Conservation (phyloP, 2,329 filamentous ascomycete species). For the Endocalyx cinctus region DNA sequence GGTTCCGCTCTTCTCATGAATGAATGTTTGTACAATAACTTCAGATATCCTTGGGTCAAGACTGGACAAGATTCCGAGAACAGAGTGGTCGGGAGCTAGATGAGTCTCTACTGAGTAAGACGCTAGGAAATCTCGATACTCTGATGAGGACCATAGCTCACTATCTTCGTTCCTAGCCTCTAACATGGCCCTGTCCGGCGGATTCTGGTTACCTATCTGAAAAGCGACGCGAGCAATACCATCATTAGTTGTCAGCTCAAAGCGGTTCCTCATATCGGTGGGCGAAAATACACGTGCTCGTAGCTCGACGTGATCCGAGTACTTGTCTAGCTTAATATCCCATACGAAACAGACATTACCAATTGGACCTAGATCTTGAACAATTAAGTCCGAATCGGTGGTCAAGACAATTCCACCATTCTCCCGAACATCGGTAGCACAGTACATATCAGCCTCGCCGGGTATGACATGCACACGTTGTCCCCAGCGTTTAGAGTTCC, state of each 20-base stretch:
- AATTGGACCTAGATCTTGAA: conserved; percentile 61
- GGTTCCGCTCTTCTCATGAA: conserved; percentile 25
- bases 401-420: conserved; percentile 61
- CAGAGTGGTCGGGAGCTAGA: conserved; percentile 19
- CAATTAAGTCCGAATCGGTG: conserved; percentile 80
- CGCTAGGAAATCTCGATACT: conserved; percentile 20
- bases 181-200: conserved; percentile 14
- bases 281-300: conserved; percentile 32
- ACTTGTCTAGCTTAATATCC: conserved; percentile 44
- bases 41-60: conserved; percentile 33
- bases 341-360: conserved; percentile 65
- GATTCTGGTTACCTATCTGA: conserved; percentile 17
- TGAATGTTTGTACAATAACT: conserved; percentile 31
- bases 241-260: conserved; percentile 22
- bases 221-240: conserved; percentile 25
- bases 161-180: conserved; percentile 18
- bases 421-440: conserved; percentile 59
- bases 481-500: conserved; percentile 36
- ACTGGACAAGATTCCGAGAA: conserved; percentile 16
- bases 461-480: conserved; percentile 57
- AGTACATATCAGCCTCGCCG: conserved; percentile 81
- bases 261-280: conserved; percentile 18
- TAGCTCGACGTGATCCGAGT: conserved; percentile 10
- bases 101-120: conserved; percentile 19
- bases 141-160: conserved; percentile 19